These are phyloP conservation scores for Trichophaea hybrida DNA, from an alignment of 2,329 filamentous ascomycete species.

Conservation along the genomic window DNA sequence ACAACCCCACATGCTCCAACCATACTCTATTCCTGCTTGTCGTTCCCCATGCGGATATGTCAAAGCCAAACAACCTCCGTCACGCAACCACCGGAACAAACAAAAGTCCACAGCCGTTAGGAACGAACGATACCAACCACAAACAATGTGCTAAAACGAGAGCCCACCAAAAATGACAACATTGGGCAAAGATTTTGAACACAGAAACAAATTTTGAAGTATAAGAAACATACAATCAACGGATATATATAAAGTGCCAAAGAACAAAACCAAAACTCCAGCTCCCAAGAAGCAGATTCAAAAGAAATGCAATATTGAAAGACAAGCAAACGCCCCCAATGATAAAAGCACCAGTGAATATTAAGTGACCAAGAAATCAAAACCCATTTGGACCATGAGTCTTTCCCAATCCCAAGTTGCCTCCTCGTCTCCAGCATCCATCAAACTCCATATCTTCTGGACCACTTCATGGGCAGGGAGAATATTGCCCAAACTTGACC, in stretches of 20 bases:
- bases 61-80: no score
- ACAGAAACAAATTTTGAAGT: neutral
- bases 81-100: no score
- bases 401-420: conserved; percentile 50
- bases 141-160: no score
- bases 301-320: neutral
- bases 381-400: conserved; percentile 43
- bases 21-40: no score
- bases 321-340: neutral
- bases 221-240: neutral
- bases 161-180: no score
- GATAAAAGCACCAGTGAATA: neutral
- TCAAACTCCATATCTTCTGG: conserved; percentile 43
- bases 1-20: no score
- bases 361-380: conserved; percentile 47
- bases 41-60: no score
- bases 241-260: neutral
- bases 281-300: neutral
- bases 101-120: no score
- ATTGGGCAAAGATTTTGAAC: neutral
- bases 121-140: no score
- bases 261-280: neutral
- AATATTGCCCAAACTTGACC: conserved; percentile 45
- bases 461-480: conserved; percentile 42
- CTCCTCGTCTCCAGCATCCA: conserved; percentile 43